Conservation (phyloP, 202 grass and related monocot genomes). For the Dendrocalamus latiflorus region DNA sequence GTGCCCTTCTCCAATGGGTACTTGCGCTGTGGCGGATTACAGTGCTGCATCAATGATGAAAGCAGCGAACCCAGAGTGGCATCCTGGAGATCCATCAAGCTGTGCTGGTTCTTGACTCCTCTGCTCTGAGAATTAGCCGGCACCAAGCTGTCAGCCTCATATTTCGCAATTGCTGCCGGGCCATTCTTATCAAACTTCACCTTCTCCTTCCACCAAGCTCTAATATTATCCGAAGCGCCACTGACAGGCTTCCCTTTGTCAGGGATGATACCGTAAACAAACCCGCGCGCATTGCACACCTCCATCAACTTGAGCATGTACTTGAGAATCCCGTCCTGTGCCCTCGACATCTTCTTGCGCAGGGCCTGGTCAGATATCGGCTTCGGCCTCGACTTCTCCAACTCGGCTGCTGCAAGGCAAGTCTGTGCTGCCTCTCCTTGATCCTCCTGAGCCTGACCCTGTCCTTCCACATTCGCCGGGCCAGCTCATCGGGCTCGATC, state of each 20-base stretch:
- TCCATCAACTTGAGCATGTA: no score
- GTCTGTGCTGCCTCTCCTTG: conserved; percentile 59
- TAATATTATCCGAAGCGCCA: no score
- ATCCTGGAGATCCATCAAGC: conserved; percentile 93
- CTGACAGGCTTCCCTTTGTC: no score
- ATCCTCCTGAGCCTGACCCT: conserved; percentile 75
- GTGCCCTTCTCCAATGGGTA: conserved; percentile 82
- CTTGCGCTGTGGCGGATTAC: conserved; percentile 76
- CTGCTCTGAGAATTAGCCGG: conserved; percentile 25
- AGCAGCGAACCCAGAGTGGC: conserved; percentile 81
- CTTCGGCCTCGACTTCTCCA: conserved; percentile 56
- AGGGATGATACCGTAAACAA: no score
- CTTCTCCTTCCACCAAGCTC: conserved; percentile 99
- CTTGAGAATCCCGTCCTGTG: conserved; percentile 84
- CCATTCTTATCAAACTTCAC: conserved; percentile 98
- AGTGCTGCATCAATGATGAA: conserved; percentile 94
- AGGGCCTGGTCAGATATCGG: conserved; percentile 73
- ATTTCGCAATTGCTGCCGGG: conserved; percentile 66
- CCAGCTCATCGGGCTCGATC: conserved; percentile 73
- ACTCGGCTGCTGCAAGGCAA: conserved; percentile 37
- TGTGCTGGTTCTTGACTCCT: conserved; percentile 45
- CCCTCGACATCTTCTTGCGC: conserved; percentile 91
- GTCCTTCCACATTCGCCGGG: conserved; percentile 93
- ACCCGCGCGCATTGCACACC: no score
- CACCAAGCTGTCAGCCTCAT: conserved; percentile 60